Percentiles rank a stretch among this genome's conserved stretches.
Conservation (phyloP, 78 protist genomes). For the Tieghemostelium lacteum region DNA sequence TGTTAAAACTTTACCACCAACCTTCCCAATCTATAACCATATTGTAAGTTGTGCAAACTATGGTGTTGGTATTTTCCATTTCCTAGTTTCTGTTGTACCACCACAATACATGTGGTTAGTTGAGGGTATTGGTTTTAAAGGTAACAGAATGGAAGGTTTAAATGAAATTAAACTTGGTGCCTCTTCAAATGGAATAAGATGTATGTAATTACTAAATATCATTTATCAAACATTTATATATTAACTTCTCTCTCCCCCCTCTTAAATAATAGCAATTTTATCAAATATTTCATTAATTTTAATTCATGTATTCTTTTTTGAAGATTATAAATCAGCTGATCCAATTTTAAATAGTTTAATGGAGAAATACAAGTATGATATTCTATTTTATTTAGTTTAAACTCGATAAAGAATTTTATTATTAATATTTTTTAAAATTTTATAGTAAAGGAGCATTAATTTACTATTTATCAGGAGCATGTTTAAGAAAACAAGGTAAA, state of each 20-base stretch:
- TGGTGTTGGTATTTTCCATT: constrained; percentile 74
- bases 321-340: constrained; percentile 40
- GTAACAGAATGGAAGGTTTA: constrained; percentile 67
- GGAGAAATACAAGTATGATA: constrained; percentile 1
- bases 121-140: constrained; percentile 71
- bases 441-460: constrained; percentile 51
- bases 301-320: constrained; percentile 67
- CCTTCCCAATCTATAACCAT: constrained; percentile 59
- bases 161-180: constrained; percentile 24
- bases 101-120: constrained; percentile 73
- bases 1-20: constrained; percentile 23
- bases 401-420: neutral
- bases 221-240: too few species aligned
- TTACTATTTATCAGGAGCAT: constrained; percentile 60
- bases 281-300: constrained; percentile 28
- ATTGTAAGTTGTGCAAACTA: constrained; percentile 12
- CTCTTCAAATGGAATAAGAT: constrained; percentile 43
- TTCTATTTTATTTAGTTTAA: neutral
- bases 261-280: neutral
- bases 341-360: constrained; percentile 14
- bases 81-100: constrained; percentile 58
- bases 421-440: too few species aligned
- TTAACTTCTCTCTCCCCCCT: neutral
- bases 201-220: too few species aligned
- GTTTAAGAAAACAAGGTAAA: constrained; percentile 55